phyloP scores from a whole-genome alignment of 257 asterid genomes.

The Anisodus tanguticus region DNA sequence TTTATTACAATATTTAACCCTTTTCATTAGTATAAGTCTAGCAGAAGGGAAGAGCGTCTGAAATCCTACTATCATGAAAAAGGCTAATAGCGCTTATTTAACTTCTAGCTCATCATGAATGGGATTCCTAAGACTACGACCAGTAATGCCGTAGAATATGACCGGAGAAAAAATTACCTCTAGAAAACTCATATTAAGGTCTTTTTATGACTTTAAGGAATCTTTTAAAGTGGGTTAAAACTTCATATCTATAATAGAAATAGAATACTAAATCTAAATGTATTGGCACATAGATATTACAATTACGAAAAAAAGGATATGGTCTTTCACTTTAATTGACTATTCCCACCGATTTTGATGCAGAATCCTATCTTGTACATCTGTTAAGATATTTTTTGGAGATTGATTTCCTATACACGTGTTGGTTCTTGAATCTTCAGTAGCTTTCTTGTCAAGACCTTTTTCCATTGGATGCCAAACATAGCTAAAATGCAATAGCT shows the following conservation, averaged over 20 bases:
- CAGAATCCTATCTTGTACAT: background rate
- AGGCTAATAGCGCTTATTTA: background rate
- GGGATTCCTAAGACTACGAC: slow-evolving; percentile 4
- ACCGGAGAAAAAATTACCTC: background rate
- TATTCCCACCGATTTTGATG: background rate
- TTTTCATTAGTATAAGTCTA: background rate
- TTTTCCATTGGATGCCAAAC: background rate
- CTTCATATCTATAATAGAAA: background rate
- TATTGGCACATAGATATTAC: background rate
- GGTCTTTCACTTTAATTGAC: background rate
- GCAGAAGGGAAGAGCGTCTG: background rate
- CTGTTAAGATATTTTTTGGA: background rate
- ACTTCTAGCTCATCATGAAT: slow-evolving; percentile 8
- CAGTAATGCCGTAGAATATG: background rate
- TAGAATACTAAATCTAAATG: background rate
- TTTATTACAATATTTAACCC: background rate
- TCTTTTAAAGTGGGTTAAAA: background rate
- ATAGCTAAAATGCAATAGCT: background rate
- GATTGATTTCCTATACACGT: background rate
- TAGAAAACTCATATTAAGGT: background rate
- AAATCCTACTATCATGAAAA: background rate
- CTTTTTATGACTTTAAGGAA: background rate
- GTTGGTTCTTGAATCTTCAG: slow-evolving; percentile 14
- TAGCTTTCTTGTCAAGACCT: background rate
- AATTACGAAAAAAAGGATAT: background rate